Conservation (phyloP, 2,329 filamentous ascomycete species). For the Mycosphaerelloides madeirae region DNA sequence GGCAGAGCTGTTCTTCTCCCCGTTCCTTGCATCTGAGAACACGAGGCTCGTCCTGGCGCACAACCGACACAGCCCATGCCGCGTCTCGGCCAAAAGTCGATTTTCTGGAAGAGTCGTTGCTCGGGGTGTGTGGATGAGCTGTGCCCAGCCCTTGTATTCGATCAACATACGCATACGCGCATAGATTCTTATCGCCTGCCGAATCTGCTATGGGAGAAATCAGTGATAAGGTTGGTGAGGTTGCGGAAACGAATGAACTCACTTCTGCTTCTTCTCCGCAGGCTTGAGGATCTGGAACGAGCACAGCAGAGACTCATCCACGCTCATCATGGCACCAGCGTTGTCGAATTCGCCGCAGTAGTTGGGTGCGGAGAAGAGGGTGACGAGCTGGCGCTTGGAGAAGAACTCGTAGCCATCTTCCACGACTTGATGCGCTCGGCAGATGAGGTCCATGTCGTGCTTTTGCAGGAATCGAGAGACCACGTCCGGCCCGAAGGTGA, state of each 20-base stretch:
- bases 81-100: conserved; percentile 6
- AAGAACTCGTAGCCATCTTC: conserved; percentile 99
- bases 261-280: conserved; percentile 99
- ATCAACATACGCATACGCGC: conserved; percentile 1
- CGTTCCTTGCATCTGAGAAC: too few relatives aligned
- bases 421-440: conserved; percentile 95
- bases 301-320: conserved; percentile 96
- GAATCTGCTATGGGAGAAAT: conserved; percentile 69
- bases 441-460: conserved; percentile 99
- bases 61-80: conserved; percentile 4
- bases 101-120: conserved; percentile 6
- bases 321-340: conserved; percentile 99
- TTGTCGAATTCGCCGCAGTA: conserved; percentile 99
- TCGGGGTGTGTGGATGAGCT: conserved; percentile 9
- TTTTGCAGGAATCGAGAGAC: conserved; percentile 97
- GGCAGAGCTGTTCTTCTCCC: background rate
- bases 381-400: conserved; percentile 95
- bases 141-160: conserved; percentile 5
- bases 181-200: conserved; percentile 68
- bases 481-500: conserved; percentile 96
- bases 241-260: conserved; percentile 53
- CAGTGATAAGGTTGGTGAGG: conserved; percentile 1
- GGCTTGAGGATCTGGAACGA: conserved; percentile 99
- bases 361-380: conserved; percentile 95
- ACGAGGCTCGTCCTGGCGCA: background rate